phyloP scores from a whole-genome alignment of 495 filamentous ascomycete genomes.

The Cetradonia linearis region DNA sequence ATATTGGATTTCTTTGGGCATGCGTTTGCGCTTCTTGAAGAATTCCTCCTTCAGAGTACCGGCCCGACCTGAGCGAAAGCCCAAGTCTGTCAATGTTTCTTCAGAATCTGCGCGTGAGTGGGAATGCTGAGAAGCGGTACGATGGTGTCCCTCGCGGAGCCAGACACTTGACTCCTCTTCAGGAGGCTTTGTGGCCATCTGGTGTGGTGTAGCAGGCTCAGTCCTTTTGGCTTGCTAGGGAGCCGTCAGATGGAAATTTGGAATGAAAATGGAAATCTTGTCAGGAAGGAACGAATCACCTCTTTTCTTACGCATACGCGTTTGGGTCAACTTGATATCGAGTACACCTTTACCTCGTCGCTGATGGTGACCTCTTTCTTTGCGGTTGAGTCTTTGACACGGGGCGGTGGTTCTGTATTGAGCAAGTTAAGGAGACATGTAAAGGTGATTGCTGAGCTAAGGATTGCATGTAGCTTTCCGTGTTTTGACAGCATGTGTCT shows the following conservation, averaged over 20 bases:
- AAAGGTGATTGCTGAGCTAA: neutral
- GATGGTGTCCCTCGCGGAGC: neutral
- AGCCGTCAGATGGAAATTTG: neutral
- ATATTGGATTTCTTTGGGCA: neutral
- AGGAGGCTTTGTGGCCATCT: neutral
- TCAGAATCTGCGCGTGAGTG: neutral
- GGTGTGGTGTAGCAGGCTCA: neutral
- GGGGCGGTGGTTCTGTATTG: neutral
- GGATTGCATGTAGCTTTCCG: neutral
- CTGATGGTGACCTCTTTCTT: neutral
- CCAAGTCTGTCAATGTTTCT: neutral
- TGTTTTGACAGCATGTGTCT: too few relatives aligned
- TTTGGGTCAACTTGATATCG: neutral
- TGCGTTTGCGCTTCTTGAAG: neutral
- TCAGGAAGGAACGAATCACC: neutral
- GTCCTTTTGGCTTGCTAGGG: neutral
- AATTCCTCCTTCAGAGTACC: neutral
- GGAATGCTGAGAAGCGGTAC: neutral
- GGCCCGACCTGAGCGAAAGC: neutral
- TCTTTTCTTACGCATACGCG: neutral
- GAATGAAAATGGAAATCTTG: neutral
- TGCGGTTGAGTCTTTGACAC: neutral
- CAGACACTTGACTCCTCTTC: neutral
- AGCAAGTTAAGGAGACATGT: neutral
- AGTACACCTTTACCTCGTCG: neutral